Evolutionary conservation across 164 flowering plant species (phyloP).

Genomic region (Nelumbo lutea): DNA sequence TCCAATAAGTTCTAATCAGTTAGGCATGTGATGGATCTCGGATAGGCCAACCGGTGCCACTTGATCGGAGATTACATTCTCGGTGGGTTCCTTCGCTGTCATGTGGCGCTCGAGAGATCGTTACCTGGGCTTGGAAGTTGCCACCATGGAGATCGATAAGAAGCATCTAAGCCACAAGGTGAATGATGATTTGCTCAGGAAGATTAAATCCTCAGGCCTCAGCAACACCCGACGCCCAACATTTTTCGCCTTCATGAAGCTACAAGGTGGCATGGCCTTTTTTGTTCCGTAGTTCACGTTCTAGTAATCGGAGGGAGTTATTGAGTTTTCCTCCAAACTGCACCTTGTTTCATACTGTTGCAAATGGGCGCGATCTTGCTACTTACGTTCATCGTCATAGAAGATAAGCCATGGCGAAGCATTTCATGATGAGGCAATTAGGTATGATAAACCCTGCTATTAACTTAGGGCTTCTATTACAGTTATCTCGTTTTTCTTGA

Average conservation of each 20-base stretch:
- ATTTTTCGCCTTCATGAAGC: slow-evolving; percentile 45
- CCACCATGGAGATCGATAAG: slow-evolving; percentile 52
- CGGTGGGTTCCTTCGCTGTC: slow-evolving; percentile 56
- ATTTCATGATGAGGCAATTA: slow-evolving; percentile 57
- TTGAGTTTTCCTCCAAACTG: slow-evolving; percentile 30
- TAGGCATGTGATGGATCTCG: slow-evolving; percentile 10
- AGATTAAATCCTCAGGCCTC: slow-evolving; percentile 36
- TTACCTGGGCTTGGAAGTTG: slow-evolving; percentile 31
- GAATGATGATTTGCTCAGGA: slow-evolving; percentile 38
- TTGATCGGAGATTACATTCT: slow-evolving; percentile 45
- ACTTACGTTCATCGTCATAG: slow-evolving; percentile 41
- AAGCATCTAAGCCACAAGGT: slow-evolving; percentile 34
- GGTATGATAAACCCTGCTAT: slow-evolving; percentile 24
- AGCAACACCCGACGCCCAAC: slow-evolving; percentile 39
- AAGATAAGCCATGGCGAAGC: slow-evolving; percentile 41
- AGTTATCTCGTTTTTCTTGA: not conserved
- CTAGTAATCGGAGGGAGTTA: not conserved
- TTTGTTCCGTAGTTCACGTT: not conserved
- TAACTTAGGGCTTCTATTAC: not conserved
- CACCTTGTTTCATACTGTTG: slow-evolving; percentile 57
- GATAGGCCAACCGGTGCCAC: slow-evolving; percentile 16
- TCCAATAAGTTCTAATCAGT: not conserved
- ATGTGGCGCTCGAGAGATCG: slow-evolving; percentile 46
- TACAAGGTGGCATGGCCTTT: slow-evolving; percentile 25
- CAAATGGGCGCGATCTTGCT: slow-evolving; percentile 56